Percentiles rank a stretch among this genome's conserved stretches.
These are phyloP conservation scores for Xylariomycetidae sp. DNA, from an alignment of 2,329 filamentous ascomycete genomes.

Conservation along the genomic window DNA sequence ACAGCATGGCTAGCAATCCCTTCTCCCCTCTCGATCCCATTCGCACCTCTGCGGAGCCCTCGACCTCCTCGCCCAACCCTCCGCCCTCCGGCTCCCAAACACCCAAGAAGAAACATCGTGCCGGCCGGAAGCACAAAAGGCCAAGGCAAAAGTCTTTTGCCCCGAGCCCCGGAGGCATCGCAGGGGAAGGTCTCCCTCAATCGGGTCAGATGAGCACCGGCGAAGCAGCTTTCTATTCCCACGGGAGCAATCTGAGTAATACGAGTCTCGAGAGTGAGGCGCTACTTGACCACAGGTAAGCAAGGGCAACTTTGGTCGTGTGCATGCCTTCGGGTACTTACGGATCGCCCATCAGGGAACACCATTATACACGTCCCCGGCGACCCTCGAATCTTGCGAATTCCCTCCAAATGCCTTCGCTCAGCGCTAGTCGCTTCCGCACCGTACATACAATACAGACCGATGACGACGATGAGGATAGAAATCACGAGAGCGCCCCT, in stretches of 20 bases:
- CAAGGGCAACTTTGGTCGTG: too few relatives aligned
- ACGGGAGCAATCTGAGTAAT: conserved; percentile 62
- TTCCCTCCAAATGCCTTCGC: conserved; percentile 33
- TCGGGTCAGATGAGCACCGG: conserved; percentile 15
- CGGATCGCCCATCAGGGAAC: conserved; percentile 9
- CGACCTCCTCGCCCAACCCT: conserved; percentile 13
- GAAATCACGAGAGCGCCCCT: conserved; percentile 51
- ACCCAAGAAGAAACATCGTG: conserved; percentile 64
- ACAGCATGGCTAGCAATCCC: conserved; percentile 19
- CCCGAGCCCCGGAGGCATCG: conserved; percentile 51
- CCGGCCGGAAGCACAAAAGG: conserved; percentile 69
- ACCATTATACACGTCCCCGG: conserved; percentile 52
- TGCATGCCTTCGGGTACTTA: too few relatives aligned
- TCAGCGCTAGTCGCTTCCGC: conserved; percentile 21
- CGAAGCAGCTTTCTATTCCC: conserved; percentile 44
- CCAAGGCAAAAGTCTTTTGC: conserved; percentile 78
- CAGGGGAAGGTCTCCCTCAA: conserved; percentile 26
- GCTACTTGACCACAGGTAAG: conserved; percentile 72
- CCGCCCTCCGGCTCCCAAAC: conserved; percentile 12
- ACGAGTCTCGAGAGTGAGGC: conserved; percentile 88
- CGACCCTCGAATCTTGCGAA: conserved; percentile 46
- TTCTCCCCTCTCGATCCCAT: conserved; percentile 57
- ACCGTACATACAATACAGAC: conserved; percentile 9
- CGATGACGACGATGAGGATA: conserved; percentile 42
- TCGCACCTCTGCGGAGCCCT: conserved; percentile 20